Evolutionary conservation across 768 basidiomycete genomes (phyloP).

Genomic region (Boletus huronensis): DNA sequence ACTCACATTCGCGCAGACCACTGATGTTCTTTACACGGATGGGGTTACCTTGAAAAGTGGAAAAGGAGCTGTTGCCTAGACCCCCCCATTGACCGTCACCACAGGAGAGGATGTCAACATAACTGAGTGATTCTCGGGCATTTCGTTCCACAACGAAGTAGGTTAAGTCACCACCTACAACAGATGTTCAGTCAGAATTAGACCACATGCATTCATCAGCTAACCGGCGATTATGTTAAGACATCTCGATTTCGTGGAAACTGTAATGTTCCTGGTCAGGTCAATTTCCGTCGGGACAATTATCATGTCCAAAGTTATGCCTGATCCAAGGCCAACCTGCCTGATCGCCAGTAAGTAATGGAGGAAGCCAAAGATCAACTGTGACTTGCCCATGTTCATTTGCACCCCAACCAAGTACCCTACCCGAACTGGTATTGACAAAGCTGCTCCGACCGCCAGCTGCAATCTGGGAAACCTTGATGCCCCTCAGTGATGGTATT

Average conservation of each 20-base stretch:
- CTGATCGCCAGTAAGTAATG: slow-evolving; percentile 34
- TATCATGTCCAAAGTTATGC: slow-evolving; percentile 61
- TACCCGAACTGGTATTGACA: slow-evolving; percentile 60
- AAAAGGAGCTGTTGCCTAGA: slow-evolving; percentile 60
- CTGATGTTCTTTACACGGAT: slow-evolving; percentile 75
- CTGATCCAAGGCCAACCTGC: slow-evolving; percentile 76
- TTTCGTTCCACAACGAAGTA: slow-evolving; percentile 70
- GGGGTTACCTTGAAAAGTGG: slow-evolving; percentile 67
- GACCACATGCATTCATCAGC: slow-evolving; percentile 3
- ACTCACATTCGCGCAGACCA: slow-evolving; percentile 81
- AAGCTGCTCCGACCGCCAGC: slow-evolving; percentile 75
- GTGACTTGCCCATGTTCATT: slow-evolving; percentile 73
- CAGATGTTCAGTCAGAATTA: not conserved
- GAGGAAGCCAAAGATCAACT: not conserved
- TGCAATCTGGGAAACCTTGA: slow-evolving; percentile 64
- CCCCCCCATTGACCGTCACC: slow-evolving; percentile 86
- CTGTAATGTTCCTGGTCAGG: slow-evolving; percentile 56
- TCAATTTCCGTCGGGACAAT: slow-evolving; percentile 83
- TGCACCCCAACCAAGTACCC: slow-evolving; percentile 86
- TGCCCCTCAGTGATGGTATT: slow-evolving; percentile 64
- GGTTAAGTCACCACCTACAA: slow-evolving; percentile 67
- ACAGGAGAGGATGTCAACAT: slow-evolving; percentile 63
- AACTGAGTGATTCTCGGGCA: slow-evolving; percentile 32
- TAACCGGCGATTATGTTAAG: slow-evolving; percentile 61
- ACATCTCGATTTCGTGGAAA: slow-evolving; percentile 55